Conservation (phyloP, 2,329 filamentous ascomycete genomes). For the Pezicula carpinea region DNA sequence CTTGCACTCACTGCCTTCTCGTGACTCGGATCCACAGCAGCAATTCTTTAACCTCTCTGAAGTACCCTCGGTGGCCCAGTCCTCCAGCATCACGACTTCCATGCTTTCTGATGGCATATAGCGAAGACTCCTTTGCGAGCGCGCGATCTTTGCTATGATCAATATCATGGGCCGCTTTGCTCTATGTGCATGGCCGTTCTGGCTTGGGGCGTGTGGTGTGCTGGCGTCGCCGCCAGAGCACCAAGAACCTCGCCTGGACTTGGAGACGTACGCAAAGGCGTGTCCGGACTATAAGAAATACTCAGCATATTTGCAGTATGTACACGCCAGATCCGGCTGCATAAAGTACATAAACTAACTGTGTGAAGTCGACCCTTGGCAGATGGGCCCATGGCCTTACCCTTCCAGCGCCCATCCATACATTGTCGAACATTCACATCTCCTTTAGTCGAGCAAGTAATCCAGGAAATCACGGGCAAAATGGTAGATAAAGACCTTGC, state of each 20-base stretch:
- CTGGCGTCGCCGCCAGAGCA: conserved; percentile 5
- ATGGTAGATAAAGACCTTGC: conserved; percentile 86
- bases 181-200: conserved; percentile 13
- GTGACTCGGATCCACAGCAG: too few relatives aligned
- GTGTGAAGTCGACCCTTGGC: conserved; percentile 66
- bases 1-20: too few relatives aligned
- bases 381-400: conserved; percentile 71
- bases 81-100: too few relatives aligned
- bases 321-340: background rate
- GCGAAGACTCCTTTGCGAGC: too few relatives aligned
- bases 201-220: conserved; percentile 5
- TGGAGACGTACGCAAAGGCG: conserved; percentile 16
- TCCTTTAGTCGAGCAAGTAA: conserved; percentile 80
- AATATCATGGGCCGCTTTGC: conserved; percentile 5
- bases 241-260: background rate
- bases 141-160: background rate
- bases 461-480: conserved; percentile 71
- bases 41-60: too few relatives aligned
- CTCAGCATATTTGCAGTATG: conserved; percentile 24
- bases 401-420: conserved; percentile 77
- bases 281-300: conserved; percentile 32
- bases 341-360: conserved; percentile 14
- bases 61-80: too few relatives aligned
- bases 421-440: conserved; percentile 89
- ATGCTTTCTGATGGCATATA: too few relatives aligned